Evolutionary conservation across 2,329 filamentous ascomycete species (phyloP).

Genomic region (Penicillium sp.): DNA sequence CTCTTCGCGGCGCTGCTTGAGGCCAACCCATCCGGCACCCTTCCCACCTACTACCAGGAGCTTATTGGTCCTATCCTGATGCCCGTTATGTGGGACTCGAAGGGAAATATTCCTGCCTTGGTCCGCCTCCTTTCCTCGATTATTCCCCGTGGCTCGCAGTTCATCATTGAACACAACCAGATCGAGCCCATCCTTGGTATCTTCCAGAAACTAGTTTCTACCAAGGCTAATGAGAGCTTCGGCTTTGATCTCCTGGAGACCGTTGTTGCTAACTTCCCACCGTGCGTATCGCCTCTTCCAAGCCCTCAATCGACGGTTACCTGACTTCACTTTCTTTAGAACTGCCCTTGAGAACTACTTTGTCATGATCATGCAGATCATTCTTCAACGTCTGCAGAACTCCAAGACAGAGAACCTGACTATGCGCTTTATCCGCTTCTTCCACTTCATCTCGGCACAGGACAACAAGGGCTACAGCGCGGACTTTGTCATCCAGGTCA

Average conservation of each 20-base stretch:
- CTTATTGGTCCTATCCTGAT: constrained; percentile 76
- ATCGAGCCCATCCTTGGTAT: constrained; percentile 88
- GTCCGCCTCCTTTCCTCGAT: constrained; percentile 81
- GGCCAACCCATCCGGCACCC: constrained; percentile 72
- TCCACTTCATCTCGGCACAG: constrained; percentile 81
- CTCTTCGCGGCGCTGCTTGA: constrained; percentile 89
- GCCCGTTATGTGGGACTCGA: constrained; percentile 84
- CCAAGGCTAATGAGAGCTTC: constrained; percentile 79
- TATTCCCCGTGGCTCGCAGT: constrained; percentile 71
- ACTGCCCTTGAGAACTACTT: constrained; percentile 72
- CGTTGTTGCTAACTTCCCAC: constrained; percentile 70
- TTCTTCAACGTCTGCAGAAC: constrained; percentile 71
- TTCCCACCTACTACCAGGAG: constrained; percentile 77
- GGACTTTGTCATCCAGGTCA: constrained; percentile 84
- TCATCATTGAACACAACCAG: constrained; percentile 76
- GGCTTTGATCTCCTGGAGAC: constrained; percentile 89
- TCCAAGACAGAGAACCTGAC: constrained; percentile 82
- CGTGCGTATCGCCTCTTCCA: constrained; percentile 51
- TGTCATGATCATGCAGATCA: constrained; percentile 72
- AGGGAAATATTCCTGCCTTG: constrained; percentile 89
- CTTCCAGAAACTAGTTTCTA: constrained; percentile 83
- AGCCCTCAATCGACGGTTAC: background rate
- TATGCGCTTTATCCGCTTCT: constrained; percentile 87
- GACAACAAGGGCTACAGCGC: constrained; percentile 81
- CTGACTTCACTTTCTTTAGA: constrained; percentile 41